Evolutionary conservation across 805 yeast genomes (phyloP).

Genomic region (Zygosaccharomyces bailii): DNA sequence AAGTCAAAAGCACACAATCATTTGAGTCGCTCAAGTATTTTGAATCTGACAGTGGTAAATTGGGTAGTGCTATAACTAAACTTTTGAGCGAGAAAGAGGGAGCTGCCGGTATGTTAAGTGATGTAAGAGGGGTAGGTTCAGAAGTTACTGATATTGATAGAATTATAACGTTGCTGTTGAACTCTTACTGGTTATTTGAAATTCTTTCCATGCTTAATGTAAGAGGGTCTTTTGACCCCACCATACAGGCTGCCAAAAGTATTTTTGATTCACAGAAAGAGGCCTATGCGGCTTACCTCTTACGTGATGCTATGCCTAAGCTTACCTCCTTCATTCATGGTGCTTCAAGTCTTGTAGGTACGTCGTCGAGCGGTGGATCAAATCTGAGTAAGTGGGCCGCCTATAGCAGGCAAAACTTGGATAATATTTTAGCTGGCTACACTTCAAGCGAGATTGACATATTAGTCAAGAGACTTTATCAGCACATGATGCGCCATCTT

Average conservation of each 20-base stretch:
- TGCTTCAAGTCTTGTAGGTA: conserved; percentile 48
- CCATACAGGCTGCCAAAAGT: conserved; percentile 25
- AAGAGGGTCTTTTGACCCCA: conserved; percentile 20
- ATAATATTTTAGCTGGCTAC: conserved; percentile 52
- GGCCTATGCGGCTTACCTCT: conserved; percentile 45
- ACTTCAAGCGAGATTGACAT: conserved; percentile 55
- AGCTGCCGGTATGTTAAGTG: conserved; percentile 6
- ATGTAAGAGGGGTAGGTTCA: conserved; percentile 4
- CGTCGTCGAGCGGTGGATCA: conserved; percentile 32
- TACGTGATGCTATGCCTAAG: conserved; percentile 61
- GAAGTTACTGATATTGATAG: conserved; percentile 33
- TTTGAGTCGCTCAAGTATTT: conserved; percentile 9
- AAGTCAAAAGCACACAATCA: conserved; percentile 5
- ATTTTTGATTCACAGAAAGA: conserved; percentile 36
- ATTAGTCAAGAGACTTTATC: conserved; percentile 53
- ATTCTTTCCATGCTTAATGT: conserved; percentile 29
- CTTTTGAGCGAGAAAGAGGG: conserved; percentile 11
- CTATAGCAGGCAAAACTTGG: conserved; percentile 56
- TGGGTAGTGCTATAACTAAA: conserved; percentile 11
- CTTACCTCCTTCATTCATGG: conserved; percentile 62
- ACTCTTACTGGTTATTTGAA: conserved; percentile 51
- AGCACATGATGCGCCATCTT: conserved; percentile 57
- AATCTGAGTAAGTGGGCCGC: conserved; percentile 60
- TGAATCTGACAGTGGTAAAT: conserved; percentile 12
- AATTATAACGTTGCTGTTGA: conserved; percentile 48